phyloP scores from a whole-genome alignment of 257 asterid species.

The Gardenia jasminoides region DNA sequence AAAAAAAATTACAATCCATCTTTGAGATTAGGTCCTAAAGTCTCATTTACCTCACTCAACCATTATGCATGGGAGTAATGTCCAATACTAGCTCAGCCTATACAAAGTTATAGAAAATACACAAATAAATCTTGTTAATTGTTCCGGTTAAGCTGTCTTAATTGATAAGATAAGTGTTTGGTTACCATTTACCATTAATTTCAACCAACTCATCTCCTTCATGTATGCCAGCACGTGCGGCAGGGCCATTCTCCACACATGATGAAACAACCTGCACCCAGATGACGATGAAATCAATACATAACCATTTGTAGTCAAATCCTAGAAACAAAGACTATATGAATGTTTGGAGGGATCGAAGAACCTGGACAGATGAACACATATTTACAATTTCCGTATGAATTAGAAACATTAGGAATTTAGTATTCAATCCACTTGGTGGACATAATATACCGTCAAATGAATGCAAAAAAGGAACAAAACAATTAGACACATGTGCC shows the following conservation, averaged over 20 bases:
- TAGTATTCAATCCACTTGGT: not conserved
- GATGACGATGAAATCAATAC: not conserved
- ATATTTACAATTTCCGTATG: too few species aligned
- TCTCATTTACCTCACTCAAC: not conserved
- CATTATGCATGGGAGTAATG: not conserved
- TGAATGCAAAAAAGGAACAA: not conserved
- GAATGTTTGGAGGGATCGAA: not conserved
- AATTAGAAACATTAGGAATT: not conserved
- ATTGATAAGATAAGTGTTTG: conserved; percentile 14
- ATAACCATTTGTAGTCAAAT: not conserved
- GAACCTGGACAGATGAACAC: not conserved
- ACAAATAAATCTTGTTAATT: not conserved
- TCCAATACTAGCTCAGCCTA: not conserved
- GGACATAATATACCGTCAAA: not conserved
- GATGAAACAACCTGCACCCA: conserved; percentile 73
- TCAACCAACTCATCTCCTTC: conserved; percentile 92
- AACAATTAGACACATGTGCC: not conserved
- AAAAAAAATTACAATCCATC: too few species aligned
- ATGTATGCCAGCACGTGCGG: conserved; percentile 93
- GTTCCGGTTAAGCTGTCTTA: conserved; percentile 1
- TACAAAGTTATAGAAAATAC: not conserved
- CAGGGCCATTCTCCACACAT: conserved; percentile 89
- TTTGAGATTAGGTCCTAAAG: too few species aligned
- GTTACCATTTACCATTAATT: conserved; percentile 60
- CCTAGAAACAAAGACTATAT: not conserved